Evolutionary conservation across 2,329 filamentous ascomycete species (phyloP), one percentile per base, ranked within the genome.

Genomic region (Claviceps sp.): DNA sequence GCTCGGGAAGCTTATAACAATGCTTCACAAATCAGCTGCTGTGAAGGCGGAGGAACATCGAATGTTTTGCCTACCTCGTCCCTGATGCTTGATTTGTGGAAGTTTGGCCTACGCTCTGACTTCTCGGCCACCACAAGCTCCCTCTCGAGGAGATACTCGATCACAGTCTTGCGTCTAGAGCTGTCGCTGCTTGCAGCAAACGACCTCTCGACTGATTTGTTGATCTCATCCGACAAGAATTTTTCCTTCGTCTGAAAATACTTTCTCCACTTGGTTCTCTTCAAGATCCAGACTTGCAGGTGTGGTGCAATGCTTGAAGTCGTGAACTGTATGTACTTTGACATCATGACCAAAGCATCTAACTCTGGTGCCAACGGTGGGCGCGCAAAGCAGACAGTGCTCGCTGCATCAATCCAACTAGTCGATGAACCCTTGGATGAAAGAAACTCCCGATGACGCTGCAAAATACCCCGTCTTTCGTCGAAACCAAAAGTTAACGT

Each of bases 11-110:
- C 5, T 40, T 16, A 2, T 6, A 20, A 40, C 36, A 26, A 26
- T 5, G 13, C 1, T 3, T n/a, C 26, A 36, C 16, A 16, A 7
- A 6, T 6, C 5, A 26, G 16, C n/a, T 40, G 42, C 44, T 26
- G 26, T 24, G 16, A 9, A 47, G 45, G n/a, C 11, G 9, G 18
- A 24, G 14, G n/a, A 11, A 50, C 2, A 18, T 22, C 34, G 22
- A 20, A 34, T 30, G 6, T 8, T 26, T 24, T 16, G 40, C 38
- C 18, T 45, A 59, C 62, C 58, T 70, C 67, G 51, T 67, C 64
- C 34, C 58, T 57, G n/a, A 70, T 64, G 1, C 53, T 57, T 7
- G 55, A 50, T 1, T 60, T 64, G 43, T 63, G 51, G 26, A 67
- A 67, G 11, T 63, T 49, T 0, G 65, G 65, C 16, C 54, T 41